Conservation (phyloP, 805 yeast genomes). For the Metschnikowia matae region DNA sequence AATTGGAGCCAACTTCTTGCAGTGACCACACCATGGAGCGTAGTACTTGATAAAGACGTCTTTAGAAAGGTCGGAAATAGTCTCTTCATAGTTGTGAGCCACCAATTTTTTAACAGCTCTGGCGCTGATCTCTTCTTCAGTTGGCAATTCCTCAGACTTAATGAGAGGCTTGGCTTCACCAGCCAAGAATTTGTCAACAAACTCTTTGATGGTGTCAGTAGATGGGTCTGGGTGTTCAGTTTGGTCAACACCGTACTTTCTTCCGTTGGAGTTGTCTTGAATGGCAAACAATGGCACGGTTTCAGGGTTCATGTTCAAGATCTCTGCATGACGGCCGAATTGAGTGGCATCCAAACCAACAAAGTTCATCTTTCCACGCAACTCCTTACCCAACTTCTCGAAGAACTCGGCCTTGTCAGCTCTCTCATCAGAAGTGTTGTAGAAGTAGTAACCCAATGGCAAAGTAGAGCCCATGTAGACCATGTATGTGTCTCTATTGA, state of each 20-base stretch:
- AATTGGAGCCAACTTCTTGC: slow-evolving; percentile 84
- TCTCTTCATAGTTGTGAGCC: slow-evolving; percentile 72
- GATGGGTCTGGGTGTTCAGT: slow-evolving; percentile 42
- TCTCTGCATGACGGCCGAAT: slow-evolving; percentile 83
- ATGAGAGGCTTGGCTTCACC: slow-evolving; percentile 70
- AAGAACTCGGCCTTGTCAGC: slow-evolving; percentile 50
- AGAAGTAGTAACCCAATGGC: slow-evolving; percentile 89
- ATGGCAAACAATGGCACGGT: slow-evolving; percentile 84
- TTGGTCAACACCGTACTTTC: slow-evolving; percentile 78
- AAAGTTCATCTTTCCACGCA: slow-evolving; percentile 78
- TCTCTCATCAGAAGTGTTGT: slow-evolving; percentile 64
- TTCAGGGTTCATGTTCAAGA: slow-evolving; percentile 76
- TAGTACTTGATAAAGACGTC: slow-evolving; percentile 86
- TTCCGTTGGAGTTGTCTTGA: slow-evolving; percentile 64
- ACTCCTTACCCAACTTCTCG: slow-evolving; percentile 61
- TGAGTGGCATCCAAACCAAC: slow-evolving; percentile 80
- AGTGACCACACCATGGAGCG: slow-evolving; percentile 98
- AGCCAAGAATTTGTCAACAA: slow-evolving; percentile 57
- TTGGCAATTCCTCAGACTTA: slow-evolving; percentile 86
- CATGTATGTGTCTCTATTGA: slow-evolving; percentile 74
- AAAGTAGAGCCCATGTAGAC: slow-evolving; percentile 64
- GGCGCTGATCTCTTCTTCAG: slow-evolving; percentile 55
- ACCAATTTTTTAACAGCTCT: slow-evolving; percentile 71
- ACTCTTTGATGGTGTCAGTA: slow-evolving; percentile 48
- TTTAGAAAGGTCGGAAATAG: slow-evolving; percentile 53